Evolutionary conservation across 2,329 filamentous ascomycete genomes (phyloP), one percentile per base, ranked within the genome.

Genomic region (Rasamsonia emersonii): DNA sequence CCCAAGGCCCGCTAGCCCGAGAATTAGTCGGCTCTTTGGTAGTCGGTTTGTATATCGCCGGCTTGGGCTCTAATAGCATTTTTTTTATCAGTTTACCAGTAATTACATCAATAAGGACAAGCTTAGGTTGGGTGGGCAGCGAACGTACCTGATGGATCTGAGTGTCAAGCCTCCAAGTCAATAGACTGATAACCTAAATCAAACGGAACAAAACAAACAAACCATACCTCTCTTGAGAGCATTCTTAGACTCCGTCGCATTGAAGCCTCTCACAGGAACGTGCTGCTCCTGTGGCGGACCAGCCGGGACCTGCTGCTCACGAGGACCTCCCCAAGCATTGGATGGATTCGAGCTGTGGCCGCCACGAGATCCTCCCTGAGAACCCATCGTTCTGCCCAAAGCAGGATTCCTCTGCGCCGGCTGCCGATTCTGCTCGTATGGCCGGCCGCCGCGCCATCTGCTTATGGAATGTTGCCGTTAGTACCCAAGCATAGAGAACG

Each of bases 251-350:
- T 66, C 64, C 5, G 47, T 43, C 10, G 57, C 50, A 43, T 68
- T 67, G 50, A 67, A 67, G 4, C 53, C 57, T 14, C 50, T 49
- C 15, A 64, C 57, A n/a, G 62, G 52, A 20, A 57, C 46, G 47
- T 65, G 61, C 30, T 58, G 56, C 11, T 64, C 60, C 38, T 56
- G 52, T 26, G 44, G 28, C 30, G 36, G 42, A 11, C 39, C 40
- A 13, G 40, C 32, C 15, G 37, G 20, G 19, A 29, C 28, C 32
- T 46, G 40, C 33, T 48, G 41, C 24, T 48, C 50, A 17, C 41
- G 41, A 20, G 47, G 41, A 30, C 44, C 44, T 18, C 43, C 40
- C 58, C 56, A 59, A 15, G 48, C 40, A 36, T 42, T 44, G 23
- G 39, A 24, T 7, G 41, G 28, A 18, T 45, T 47, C 26, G 39